A percentile compares a stretch with the other conserved stretches of the same genome.
phyloP scores from a whole-genome alignment of 2,329 filamentous ascomycete genomes.

The Tolypocladium album region DNA sequence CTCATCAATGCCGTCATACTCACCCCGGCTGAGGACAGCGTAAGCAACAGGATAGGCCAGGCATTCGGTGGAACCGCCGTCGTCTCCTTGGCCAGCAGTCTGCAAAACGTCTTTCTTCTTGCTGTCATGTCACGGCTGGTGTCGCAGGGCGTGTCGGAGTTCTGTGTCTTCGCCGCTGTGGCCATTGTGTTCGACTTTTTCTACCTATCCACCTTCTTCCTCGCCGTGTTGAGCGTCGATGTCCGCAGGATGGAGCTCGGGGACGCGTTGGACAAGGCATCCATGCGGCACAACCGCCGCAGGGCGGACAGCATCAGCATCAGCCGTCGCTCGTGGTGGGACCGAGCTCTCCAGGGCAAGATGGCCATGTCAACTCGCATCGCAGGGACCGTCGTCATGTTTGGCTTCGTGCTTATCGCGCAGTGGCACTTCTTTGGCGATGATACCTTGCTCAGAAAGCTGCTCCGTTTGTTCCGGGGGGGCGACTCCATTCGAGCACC shows the following conservation, averaged over 20 bases:
- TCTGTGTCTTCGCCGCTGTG: constrained; percentile 66
- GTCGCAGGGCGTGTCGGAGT: constrained; percentile 59
- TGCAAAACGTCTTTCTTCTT: constrained; percentile 59
- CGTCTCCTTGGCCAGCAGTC: constrained; percentile 54
- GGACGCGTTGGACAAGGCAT: constrained; percentile 54
- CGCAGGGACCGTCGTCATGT: constrained; percentile 62
- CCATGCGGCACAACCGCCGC: constrained; percentile 26
- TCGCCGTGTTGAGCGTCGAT: constrained; percentile 69
- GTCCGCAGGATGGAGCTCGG: constrained; percentile 65
- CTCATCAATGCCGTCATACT: constrained; percentile 68
- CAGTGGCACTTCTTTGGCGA: constrained; percentile 71
- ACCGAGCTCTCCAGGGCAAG: constrained; percentile 52
- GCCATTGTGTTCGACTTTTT: constrained; percentile 69
- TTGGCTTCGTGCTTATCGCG: constrained; percentile 60
- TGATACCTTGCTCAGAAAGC: constrained; percentile 28
- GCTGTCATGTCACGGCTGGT: constrained; percentile 55
- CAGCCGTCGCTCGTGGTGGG: constrained; percentile 36
- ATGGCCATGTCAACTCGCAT: constrained; percentile 61
- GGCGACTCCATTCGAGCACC: constrained; percentile 7
- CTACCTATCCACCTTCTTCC: constrained; percentile 69
- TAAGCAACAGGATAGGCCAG: constrained; percentile 58
- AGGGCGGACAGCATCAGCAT: constrained; percentile 13
- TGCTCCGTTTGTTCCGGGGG: constrained; percentile 13
- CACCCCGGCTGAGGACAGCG: constrained; percentile 57
- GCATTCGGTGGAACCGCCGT: constrained; percentile 66